A percentile compares a stretch with the other conserved stretches of the same genome.
These are phyloP conservation scores for Coemansia sp. DNA, from an alignment of 192 early-diverging fungal genomes.

Conservation along the genomic window DNA sequence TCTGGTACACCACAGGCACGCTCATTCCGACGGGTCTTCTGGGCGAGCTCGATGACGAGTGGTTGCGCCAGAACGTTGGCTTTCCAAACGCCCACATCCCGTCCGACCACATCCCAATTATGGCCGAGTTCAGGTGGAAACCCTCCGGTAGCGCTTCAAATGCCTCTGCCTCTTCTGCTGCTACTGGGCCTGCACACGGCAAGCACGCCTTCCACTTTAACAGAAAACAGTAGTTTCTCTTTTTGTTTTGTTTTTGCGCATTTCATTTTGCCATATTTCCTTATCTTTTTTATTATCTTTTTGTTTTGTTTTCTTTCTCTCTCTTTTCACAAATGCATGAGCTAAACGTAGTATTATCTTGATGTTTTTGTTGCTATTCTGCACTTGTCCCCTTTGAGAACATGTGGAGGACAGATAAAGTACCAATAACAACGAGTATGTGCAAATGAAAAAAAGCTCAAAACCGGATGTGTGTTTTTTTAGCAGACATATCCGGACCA, in stretches of 20 bases:
- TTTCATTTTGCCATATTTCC: slow-evolving; percentile 12
- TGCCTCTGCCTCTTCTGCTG: background rate
- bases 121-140: slow-evolving; percentile 73
- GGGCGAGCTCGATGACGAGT: slow-evolving; percentile 79
- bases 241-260: slow-evolving; percentile 1
- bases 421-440: too few relatives aligned
- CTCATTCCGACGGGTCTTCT: slow-evolving; percentile 78
- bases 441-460: too few relatives aligned
- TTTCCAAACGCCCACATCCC: slow-evolving; percentile 92
- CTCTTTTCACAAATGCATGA: slow-evolving; percentile 4
- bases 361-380: too few relatives aligned
- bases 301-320: slow-evolving; percentile 18
- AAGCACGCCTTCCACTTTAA: slow-evolving; percentile 47
- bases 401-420: too few relatives aligned
- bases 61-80: slow-evolving; percentile 76
- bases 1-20: slow-evolving; percentile 82
- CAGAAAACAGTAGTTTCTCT: slow-evolving; percentile 19
- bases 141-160: slow-evolving; percentile 23
- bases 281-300: slow-evolving; percentile 21
- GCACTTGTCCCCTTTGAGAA: too few relatives aligned
- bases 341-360: slow-evolving; percentile 12
- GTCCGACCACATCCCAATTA: slow-evolving; percentile 75
- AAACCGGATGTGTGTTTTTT: too few relatives aligned
- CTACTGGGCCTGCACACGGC: slow-evolving; percentile 12
- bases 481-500: too few relatives aligned